phyloP scores from a whole-genome alignment of 1,284 basidiomycete genomes.

The Volvariella volvacea region DNA sequence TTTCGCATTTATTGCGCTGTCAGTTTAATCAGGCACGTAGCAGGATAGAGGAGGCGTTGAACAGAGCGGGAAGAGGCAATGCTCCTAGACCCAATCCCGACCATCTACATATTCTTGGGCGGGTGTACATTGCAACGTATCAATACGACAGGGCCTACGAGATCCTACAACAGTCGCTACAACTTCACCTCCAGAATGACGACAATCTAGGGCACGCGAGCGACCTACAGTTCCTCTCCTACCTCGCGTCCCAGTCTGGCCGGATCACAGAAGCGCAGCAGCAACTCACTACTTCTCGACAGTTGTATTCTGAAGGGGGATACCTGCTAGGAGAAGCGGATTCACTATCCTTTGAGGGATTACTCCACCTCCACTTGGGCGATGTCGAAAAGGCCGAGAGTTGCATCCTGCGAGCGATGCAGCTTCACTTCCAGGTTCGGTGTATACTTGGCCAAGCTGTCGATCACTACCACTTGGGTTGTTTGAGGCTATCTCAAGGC shows the following conservation, averaged over 20 bases:
- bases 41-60: constrained; percentile 15
- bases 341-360: background rate
- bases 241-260: constrained; percentile 5
- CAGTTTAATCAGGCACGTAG: constrained; percentile 14
- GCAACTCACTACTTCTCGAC: background rate
- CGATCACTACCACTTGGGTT: too few species aligned
- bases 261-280: background rate
- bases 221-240: constrained; percentile 10
- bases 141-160: constrained; percentile 11
- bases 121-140: constrained; percentile 13
- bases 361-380: too few species aligned
- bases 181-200: constrained; percentile 9
- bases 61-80: too few species aligned
- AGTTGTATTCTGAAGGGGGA: constrained; percentile 8
- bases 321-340: too few species aligned
- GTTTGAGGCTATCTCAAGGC: too few species aligned
- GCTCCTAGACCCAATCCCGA: constrained; percentile 15
- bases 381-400: too few species aligned
- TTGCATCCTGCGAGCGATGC: too few species aligned
- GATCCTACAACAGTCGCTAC: constrained; percentile 7
- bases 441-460: too few species aligned
- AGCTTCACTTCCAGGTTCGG: too few species aligned
- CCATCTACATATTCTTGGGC: constrained; percentile 17
- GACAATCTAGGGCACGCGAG: constrained; percentile 12
- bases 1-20: constrained; percentile 17